Base-by-base conservation (phyloP, 768 basidiomycete species). In the Lactarius sanguifluus region DNA sequence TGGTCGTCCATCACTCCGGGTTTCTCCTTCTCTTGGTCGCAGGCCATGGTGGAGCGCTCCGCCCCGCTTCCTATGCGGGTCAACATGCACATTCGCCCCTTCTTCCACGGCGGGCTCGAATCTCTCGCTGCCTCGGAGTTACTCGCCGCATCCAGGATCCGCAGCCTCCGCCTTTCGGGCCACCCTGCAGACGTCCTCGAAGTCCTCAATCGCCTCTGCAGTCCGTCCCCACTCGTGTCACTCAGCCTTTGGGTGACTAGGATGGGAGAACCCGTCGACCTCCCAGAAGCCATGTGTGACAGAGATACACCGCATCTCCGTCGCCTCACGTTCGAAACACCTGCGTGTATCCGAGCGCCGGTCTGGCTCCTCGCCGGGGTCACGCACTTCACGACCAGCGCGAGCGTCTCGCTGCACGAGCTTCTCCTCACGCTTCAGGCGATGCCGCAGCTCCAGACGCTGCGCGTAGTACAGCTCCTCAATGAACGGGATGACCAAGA, bases 1-100 rank as follows among this genome's bases (percentile, higher is more conserved):
- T 66, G 65, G 65, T 34, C 65, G 23, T 57, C 32, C 13, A 62
- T 66, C 61, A 66, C 57, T 15, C 65, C 65, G 0, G 57, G 61
- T 0, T 57, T 66, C 32, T 58, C 65, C n/a, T 34, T 66, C 30
- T 59, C 43, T 2, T 66, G 65, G 65, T 56, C 65, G 18, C 61
- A 38, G 5, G 61, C 65, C 13, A 67, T 67, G 66, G 36, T 63
- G 50, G 57, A 67, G 34, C 66, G 66, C 30, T 67, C 66, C 7
- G 13, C 66, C 7, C 66, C 66, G 20, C 66, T 67, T 15, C 50
- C 57, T 13, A 38, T 67, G 1, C 66, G 23, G 20, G 20, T 67
- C 32, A 25, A 59, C 57, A 54, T 63, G 16, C 61, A 57, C 32
- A 54, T 67, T 25, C 45, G 57, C 28, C 20, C 66, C 20, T 23